Evolutionary conservation across 2,329 filamentous ascomycete species (phyloP), one percentile per base, ranked within the genome.

Genomic region (Xylaria sp.): DNA sequence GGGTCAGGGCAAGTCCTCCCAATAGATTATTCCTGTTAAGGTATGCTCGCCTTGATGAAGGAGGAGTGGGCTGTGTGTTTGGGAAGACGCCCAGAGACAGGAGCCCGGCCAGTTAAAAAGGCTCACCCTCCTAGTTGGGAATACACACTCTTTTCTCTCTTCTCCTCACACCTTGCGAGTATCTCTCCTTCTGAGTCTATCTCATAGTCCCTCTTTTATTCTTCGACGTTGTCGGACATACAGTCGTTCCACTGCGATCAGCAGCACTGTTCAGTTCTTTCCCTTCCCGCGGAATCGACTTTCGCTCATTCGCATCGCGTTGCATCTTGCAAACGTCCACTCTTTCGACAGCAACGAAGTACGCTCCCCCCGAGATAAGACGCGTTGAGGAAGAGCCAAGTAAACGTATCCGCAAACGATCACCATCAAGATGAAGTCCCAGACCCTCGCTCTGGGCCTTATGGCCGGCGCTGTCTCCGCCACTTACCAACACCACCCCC

Each of bases 161-260:
- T 60, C 60, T 57, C 52, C 50, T 59, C 56, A 63, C 59, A 59
- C 59, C 59, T 54, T 63, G 64, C 52, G 63, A 62, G 62, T 60
- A 57, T 64, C 60, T 68, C 59, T 67, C 60, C 54, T 61, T 60
- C 56, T 55, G 63, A 64, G 65, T 69, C 59, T 62, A 66, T 69
- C 66, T 69, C 67, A 44, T 68, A 67, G 67, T 66, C 59, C 64
- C 69, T 66, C 39, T 69, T 71, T 68, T 70, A 62, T 41, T 49
- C 60, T 67, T 66, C 61, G 59, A 59, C 66, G 64, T 60, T 63
- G 64, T 65, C 62, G 62, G 63, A 68, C 62, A 52, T 54, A 63
- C 57, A 60, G 53, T 59, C 52, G 60, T 66, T 69, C 62, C n/a
- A n/a, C 60, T 63, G 59, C 63, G n/a, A n/a, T 49, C 54, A 63